Conservation (phyloP, 2,329 filamentous ascomycete species). For the Metarhizium brunneum region DNA sequence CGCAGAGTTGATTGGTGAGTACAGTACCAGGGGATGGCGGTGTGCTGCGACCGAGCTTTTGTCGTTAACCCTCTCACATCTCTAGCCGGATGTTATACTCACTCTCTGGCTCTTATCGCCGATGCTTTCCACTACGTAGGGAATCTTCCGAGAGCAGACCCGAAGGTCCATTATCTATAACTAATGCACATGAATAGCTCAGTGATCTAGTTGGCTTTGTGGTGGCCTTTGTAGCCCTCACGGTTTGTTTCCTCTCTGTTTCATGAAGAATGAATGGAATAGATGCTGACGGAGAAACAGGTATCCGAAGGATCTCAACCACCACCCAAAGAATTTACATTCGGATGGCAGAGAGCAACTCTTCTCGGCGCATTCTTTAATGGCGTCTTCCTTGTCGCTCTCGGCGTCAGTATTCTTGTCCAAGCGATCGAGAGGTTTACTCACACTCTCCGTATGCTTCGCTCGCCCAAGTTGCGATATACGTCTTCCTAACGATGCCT, state of each 20-base stretch:
- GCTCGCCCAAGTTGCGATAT: neutral
- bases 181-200: constrained; percentile 34
- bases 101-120: constrained; percentile 62
- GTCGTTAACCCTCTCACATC: neutral
- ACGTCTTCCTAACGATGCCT: constrained; percentile 1
- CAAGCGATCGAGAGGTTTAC: constrained; percentile 66
- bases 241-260: constrained; percentile 32
- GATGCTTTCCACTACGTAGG: constrained; percentile 70
- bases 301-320: constrained; percentile 42
- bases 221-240: constrained; percentile 55
- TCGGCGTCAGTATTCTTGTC: constrained; percentile 63
- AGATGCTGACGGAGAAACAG: constrained; percentile 25
- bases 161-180: neutral
- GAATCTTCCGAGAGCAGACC: neutral
- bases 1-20: constrained; percentile 37
- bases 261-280: too few species aligned
- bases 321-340: constrained; percentile 45
- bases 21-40: neutral
- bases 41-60: neutral
- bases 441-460: constrained; percentile 36
- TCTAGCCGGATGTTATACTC: constrained; percentile 58
- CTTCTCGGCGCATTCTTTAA: constrained; percentile 74
- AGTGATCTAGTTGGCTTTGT: constrained; percentile 63
- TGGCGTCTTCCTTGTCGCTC: constrained; percentile 61
- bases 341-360: constrained; percentile 70